These are phyloP conservation scores for Sordariomycetes sp. DNA, from an alignment of 2,329 filamentous ascomycete species.

Conservation along the genomic window DNA sequence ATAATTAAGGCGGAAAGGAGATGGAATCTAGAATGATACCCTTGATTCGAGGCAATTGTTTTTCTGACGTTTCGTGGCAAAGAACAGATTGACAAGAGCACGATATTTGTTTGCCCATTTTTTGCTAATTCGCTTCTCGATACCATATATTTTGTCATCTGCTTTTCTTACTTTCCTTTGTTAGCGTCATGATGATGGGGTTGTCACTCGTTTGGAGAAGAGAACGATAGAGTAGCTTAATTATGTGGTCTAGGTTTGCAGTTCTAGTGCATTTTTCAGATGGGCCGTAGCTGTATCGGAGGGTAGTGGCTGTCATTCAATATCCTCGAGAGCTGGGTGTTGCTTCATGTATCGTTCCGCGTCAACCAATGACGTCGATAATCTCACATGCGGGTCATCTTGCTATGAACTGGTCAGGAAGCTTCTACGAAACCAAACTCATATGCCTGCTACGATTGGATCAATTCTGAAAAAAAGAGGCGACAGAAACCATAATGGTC, in stretches of 20 bases:
- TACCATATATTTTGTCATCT: background rate
- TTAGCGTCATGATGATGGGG: slow-evolving; percentile 3
- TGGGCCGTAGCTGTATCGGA: background rate
- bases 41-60: background rate
- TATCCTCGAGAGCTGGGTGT: background rate
- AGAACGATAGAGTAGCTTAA: background rate
- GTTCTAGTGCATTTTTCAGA: background rate
- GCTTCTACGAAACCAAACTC: no score
- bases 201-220: slow-evolving; percentile 1
- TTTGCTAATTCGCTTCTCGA: slow-evolving; percentile 4
- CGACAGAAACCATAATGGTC: no score
- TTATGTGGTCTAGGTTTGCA: background rate
- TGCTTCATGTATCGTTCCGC: background rate
- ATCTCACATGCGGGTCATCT: no score
- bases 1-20: background rate
- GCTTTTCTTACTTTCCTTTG: slow-evolving; percentile 1
- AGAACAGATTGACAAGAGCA: background rate
- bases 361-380: no score
- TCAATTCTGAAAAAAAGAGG: no score
- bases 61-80: background rate
- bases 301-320: no score
- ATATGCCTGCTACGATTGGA: no score
- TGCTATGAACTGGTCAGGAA: no score
- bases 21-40: background rate
- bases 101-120: slow-evolving; percentile 4